Evolutionary conservation across 2,329 filamentous ascomycete species (phyloP).

Genomic region (Colletotrichum sp.): DNA sequence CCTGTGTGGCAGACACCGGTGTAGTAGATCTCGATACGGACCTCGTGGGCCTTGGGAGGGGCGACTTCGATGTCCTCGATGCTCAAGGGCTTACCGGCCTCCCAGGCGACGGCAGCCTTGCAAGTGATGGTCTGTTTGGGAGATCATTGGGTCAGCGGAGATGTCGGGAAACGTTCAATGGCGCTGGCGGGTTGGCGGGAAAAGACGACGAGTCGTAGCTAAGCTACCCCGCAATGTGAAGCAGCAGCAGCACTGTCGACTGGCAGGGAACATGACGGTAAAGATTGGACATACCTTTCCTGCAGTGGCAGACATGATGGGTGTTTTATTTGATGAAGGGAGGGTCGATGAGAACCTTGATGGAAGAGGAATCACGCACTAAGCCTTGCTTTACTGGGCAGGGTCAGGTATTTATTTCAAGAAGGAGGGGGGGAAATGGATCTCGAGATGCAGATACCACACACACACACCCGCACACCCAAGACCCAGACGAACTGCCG

Average conservation of each 20-base stretch:
- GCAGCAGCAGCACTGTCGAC: not conserved
- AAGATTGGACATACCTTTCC: slow-evolving; percentile 20
- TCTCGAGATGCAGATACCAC: not conserved
- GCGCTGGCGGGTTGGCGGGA: not conserved
- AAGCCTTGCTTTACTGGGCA: slow-evolving; percentile 8
- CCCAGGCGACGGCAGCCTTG: slow-evolving; percentile 98
- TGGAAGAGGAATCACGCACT: slow-evolving; percentile 15
- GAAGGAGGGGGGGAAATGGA: not conserved
- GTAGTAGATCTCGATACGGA: slow-evolving; percentile 96
- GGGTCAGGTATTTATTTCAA: slow-evolving; percentile 20
- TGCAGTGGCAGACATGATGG: slow-evolving; percentile 22
- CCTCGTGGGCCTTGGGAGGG: slow-evolving; percentile 89
- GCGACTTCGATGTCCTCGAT: slow-evolving; percentile 93
- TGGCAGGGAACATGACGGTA: not conserved
- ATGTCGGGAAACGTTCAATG: not conserved
- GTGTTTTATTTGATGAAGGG: not conserved
- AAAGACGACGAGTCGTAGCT: not conserved
- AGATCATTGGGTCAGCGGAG: slow-evolving; percentile 7
- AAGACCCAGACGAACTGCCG: slow-evolving; percentile 12
- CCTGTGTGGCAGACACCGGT: slow-evolving; percentile 99
- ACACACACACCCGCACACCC: not conserved
- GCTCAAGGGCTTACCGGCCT: slow-evolving; percentile 85
- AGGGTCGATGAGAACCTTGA: slow-evolving; percentile 22
- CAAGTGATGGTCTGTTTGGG: slow-evolving; percentile 82
- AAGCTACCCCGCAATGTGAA: slow-evolving; percentile 21